These are phyloP conservation scores for Candida neerlandica DNA, from an alignment of 1,139 yeast species.

Conservation along the genomic window DNA sequence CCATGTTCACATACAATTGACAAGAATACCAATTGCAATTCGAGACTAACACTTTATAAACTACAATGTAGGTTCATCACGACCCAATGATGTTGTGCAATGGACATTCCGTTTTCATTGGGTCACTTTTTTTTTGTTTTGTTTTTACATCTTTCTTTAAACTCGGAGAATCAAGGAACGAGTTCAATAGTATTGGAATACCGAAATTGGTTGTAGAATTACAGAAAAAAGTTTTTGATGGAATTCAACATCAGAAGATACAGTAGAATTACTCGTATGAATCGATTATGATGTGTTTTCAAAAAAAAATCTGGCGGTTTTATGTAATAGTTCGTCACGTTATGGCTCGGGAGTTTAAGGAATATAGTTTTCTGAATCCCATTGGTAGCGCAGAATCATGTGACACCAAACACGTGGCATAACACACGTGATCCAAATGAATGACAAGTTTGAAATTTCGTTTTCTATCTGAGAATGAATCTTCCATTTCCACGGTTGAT, in stretches of 20 bases:
- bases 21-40: neutral
- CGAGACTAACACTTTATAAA: neutral
- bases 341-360: slow-evolving; percentile 2
- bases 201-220: neutral
- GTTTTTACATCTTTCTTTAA: neutral
- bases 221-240: neutral
- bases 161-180: slow-evolving; percentile 2
- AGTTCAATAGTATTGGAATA: neutral
- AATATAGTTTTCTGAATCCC: neutral
- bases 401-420: neutral
- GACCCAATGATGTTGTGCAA: neutral
- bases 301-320: neutral
- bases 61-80: neutral
- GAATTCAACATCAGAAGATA: neutral
- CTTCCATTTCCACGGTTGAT: too few species aligned
- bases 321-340: neutral
- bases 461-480: too few species aligned
- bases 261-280: neutral
- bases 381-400: neutral
- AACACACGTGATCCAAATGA: neutral
- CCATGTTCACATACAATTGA: neutral
- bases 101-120: neutral
- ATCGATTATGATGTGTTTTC: neutral
- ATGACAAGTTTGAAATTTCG: too few species aligned
- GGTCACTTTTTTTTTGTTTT: neutral